Percentiles rank a stretch among this genome's conserved stretches.
phyloP scores from a whole-genome alignment of 371 early-diverging fungal species.

The Syncephalastrum sp. region DNA sequence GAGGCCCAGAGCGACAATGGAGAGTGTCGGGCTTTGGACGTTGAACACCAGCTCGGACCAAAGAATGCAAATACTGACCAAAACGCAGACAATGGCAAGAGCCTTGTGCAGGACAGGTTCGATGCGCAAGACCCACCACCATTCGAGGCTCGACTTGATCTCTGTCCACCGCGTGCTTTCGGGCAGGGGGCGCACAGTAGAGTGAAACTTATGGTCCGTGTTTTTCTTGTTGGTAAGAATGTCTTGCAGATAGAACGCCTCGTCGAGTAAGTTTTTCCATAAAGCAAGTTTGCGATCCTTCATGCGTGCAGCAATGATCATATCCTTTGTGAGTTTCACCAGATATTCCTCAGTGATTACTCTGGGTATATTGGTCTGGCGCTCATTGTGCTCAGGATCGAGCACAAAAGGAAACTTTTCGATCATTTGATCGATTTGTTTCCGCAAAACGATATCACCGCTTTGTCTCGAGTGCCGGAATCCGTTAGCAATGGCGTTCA shows the following conservation, averaged over 20 bases:
- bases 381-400: slow-evolving; percentile 26
- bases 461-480: too few species aligned
- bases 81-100: slow-evolving; percentile 57
- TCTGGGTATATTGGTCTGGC: slow-evolving; percentile 37
- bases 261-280: slow-evolving; percentile 61
- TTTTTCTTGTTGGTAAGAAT: slow-evolving; percentile 64
- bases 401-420: slow-evolving; percentile 48
- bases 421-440: slow-evolving; percentile 55
- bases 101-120: slow-evolving; percentile 63
- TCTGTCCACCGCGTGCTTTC: slow-evolving; percentile 14
- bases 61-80: slow-evolving; percentile 71
- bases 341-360: slow-evolving; percentile 58
- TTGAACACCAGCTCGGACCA: slow-evolving; percentile 94
- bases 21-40: slow-evolving; percentile 53
- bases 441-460: slow-evolving; percentile 26
- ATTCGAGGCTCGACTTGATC: slow-evolving; percentile 47
- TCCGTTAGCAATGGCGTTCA: slow-evolving; percentile 27
- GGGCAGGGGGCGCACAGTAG: slow-evolving; percentile 35
- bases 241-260: slow-evolving; percentile 76
- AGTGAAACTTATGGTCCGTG: slow-evolving; percentile 53
- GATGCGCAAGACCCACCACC: slow-evolving; percentile 83
- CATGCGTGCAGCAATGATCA: slow-evolving; percentile 61
- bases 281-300: slow-evolving; percentile 63
- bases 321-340: slow-evolving; percentile 47
- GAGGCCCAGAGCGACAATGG: slow-evolving; percentile 53